Evolutionary conservation across 176 grass and related monocot species (phyloP).

Genomic region (Oryza glumipatula): DNA sequence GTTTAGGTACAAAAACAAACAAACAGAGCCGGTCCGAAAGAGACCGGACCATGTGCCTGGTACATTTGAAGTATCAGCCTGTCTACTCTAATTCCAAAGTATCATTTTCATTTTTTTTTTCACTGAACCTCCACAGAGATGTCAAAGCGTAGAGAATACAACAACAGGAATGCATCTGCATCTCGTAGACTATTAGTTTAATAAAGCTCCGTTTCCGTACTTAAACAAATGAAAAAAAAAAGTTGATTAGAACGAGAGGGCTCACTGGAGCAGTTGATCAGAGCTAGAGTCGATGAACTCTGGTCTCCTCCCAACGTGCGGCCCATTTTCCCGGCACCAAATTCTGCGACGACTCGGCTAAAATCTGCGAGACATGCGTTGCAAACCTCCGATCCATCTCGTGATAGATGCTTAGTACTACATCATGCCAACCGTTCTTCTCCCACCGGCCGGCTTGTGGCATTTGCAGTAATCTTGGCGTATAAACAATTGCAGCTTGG

Average conservation of each 20-base stretch:
- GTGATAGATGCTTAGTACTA: background rate
- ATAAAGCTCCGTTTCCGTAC: conserved; percentile 1
- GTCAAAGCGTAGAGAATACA: conserved; percentile 21
- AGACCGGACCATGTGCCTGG: conserved; percentile 39
- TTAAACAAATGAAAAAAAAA: background rate
- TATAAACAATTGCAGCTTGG: conserved; percentile 37
- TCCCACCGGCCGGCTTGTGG: background rate
- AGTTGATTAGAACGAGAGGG: background rate
- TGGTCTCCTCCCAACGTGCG: conserved; percentile 37
- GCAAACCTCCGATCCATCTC: background rate
- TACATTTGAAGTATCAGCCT: background rate
- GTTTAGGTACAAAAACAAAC: conserved; percentile 25
- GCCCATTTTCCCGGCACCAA: conserved; percentile 29
- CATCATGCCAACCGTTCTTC: conserved; percentile 20
- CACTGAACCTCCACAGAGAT: background rate
- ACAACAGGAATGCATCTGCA: background rate
- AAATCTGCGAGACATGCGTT: conserved; percentile 13
- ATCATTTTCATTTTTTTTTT: background rate
- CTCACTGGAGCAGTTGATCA: conserved; percentile 19
- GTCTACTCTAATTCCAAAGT: background rate
- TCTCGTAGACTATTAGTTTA: background rate
- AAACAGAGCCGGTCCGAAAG: conserved; percentile 25
- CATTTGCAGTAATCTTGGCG: conserved; percentile 8
- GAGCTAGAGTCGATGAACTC: background rate
- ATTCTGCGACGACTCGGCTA: conserved; percentile 38